A percentile compares a stretch with the other conserved stretches of the same genome.
phyloP scores from a whole-genome alignment of 2,329 filamentous ascomycete genomes.

The Neurospora crassa region DNA sequence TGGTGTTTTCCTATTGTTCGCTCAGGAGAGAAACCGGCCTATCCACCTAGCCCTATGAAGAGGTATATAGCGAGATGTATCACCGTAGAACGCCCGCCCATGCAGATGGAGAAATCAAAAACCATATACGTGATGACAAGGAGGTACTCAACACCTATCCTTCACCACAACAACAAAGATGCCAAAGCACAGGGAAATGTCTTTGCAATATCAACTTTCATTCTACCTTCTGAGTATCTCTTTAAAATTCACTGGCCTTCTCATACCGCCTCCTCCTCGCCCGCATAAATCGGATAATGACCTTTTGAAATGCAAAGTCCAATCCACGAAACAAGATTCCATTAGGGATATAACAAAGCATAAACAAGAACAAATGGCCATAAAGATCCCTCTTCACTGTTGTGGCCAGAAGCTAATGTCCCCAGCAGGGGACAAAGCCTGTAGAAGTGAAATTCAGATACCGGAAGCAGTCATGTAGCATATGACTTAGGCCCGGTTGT shows the following conservation, averaged over 20 bases:
- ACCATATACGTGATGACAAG: not conserved
- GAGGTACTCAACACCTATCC: not conserved
- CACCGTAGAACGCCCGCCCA: not conserved
- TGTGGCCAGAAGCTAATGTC: not conserved
- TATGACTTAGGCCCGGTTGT: constrained; percentile 5
- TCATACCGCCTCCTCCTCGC: not conserved
- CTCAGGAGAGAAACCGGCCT: not conserved
- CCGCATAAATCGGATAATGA: not conserved
- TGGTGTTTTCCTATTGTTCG: not conserved
- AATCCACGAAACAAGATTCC: not conserved
- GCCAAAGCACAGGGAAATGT: not conserved
- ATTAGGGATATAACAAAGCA: constrained; percentile 1
- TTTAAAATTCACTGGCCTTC: not conserved
- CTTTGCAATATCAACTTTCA: not conserved
- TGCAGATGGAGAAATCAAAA: not conserved
- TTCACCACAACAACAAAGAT: not conserved
- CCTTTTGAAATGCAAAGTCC: not conserved
- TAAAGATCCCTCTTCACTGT: constrained; percentile 3
- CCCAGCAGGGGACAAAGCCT: not conserved
- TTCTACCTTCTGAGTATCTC: not conserved
- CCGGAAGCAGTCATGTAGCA: not conserved
- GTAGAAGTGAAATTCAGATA: constrained; percentile 2
- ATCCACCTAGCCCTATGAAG: not conserved
- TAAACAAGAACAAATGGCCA: constrained; percentile 6
- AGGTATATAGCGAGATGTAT: not conserved